A percentile compares a stretch with the other conserved stretches of the same genome.
Evolutionary conservation across 495 filamentous ascomycete genomes (phyloP).

Genomic region (Endocarpon pusillum): DNA sequence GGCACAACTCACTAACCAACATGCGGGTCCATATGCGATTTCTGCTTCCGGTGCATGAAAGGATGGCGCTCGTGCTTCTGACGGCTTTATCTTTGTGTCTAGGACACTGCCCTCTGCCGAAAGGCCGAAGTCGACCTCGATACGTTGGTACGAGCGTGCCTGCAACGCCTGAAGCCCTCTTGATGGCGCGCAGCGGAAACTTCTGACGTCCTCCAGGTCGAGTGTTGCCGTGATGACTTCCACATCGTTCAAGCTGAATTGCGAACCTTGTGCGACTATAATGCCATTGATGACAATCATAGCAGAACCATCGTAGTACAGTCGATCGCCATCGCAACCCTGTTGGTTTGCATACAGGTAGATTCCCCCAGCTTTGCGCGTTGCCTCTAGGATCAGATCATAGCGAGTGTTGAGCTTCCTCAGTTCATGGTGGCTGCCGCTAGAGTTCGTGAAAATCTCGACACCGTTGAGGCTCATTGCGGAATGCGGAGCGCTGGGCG

Average conservation of each 20-base stretch:
- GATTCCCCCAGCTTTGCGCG: constrained; percentile 51
- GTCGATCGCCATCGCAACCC: constrained; percentile 54
- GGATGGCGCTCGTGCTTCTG: too few relatives aligned
- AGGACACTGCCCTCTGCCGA: constrained; percentile 13
- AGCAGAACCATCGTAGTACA: constrained; percentile 56
- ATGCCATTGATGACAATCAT: constrained; percentile 65
- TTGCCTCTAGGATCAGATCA: constrained; percentile 59
- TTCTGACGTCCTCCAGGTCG: constrained; percentile 60
- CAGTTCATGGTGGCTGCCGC: constrained; percentile 54
- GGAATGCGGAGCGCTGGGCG: constrained; percentile 36
- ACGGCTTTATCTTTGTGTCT: constrained; percentile 18
- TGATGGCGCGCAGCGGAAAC: constrained; percentile 31
- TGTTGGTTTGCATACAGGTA: constrained; percentile 63
- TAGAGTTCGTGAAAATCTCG: constrained; percentile 66
- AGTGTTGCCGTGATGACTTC: constrained; percentile 70
- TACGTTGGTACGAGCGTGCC: constrained; percentile 21
- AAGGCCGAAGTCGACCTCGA: constrained; percentile 26
- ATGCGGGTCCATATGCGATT: constrained; percentile 50
- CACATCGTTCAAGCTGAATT: constrained; percentile 67
- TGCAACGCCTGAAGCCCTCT: constrained; percentile 40
- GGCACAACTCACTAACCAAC: too few relatives aligned
- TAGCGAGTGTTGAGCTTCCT: constrained; percentile 61
- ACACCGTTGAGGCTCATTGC: constrained; percentile 41
- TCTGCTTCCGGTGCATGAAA: constrained; percentile 49
- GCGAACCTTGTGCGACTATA: constrained; percentile 51